Base-by-base conservation (phyloP, 352 stramenopile genomes). In the Globisporangium apiculatum region DNA sequence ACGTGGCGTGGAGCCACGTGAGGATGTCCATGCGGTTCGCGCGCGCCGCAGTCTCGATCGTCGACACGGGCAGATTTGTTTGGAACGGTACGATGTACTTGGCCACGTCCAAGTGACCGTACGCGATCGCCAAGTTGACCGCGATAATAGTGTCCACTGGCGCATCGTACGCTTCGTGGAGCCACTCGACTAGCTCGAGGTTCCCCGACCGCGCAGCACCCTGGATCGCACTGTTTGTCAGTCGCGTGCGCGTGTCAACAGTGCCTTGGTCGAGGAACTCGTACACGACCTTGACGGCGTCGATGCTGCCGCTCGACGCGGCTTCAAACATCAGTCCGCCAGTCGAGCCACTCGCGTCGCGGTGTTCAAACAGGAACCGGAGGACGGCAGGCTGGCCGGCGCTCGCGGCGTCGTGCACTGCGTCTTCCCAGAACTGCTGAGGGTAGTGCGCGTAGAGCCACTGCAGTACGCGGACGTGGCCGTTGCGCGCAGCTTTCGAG, bases 391-490 rank as follows among this genome's bases (percentile, higher is more conserved):
- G 18, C 8, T 36, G 47, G 3, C 47, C 48, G 8, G 48, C 24
- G n/a, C 2, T 12, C 11, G 48, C 48, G 4, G 48, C 48, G 4
- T 18, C 24, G 4, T 52, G 18, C 10, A 52, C 12, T 12, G 48
- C 4, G 3, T 7, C 18, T 4, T 18, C 10, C 10, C 18, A 18
- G 18, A 10, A 52, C 18, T 7, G 7, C 10, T 40, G 4, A 7
- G 48, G 48, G 18, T 52, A 52, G 48, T 40, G 48, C 24, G 24
- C 24, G 24, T 35, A 35, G 48, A 52, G 31, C 48, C 48, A 52
- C 48, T 52, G 11, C 18, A 52, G 18, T 5, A 40, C 48, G 10
- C 9, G 2, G 18, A 52, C 4, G 48, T 40, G 48, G 24, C 48
- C 48, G 4, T 40, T 9, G 9, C 10, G 5, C 10, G 48, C 48